Evolutionary conservation across 345 rosid species (phyloP), one percentile per base, ranked within the genome.

Genomic region (Aquilaria malaccensis): DNA sequence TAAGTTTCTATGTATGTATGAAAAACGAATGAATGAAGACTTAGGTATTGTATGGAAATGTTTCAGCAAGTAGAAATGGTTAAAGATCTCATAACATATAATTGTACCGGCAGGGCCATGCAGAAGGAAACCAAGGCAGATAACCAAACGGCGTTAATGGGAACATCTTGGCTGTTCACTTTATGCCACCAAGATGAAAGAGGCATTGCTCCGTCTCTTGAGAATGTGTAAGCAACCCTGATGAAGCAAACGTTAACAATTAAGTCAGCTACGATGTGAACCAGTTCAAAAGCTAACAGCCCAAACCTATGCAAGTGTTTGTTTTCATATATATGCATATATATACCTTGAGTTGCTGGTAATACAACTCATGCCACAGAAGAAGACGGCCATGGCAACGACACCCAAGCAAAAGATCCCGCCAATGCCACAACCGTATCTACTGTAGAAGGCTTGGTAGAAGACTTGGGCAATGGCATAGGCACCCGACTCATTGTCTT

Each of bases 341-440:
- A 7, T 11, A 11, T 11, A 49, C n/a, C 52, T 49, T 11, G 52
- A 49, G 52, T 49, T 11, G 52, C 52, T 49, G 52, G 99, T 94
- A 11, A 94, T 74, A 1, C 92, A 90, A 63, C 99, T 88, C 99
- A 94, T 94, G 64, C 96, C 99, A 55, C 99, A 94, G 83, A 90
- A 94, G 59, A 94, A 94, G 57, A 94, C 82, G 70, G 97, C 97
- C 22, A 90, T 66, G 2, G 85, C 95, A 62, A 88, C 83, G 22
- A 94, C 73, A 46, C 95, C 99, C 66, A 94, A 73, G 76, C 97
- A 94, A 59, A 88, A 30, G 57, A 94, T 86, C 55, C 99, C 99
- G 11, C 96, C 97, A 22, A 74, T 77, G 50, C 97, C 97, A 58
- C 70, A 90, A 33, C 96, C 97, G 41, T 81, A 94, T 79, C 99